Base-by-base conservation (phyloP, 176 grass and related monocot genomes). In the Musa itinerans region DNA sequence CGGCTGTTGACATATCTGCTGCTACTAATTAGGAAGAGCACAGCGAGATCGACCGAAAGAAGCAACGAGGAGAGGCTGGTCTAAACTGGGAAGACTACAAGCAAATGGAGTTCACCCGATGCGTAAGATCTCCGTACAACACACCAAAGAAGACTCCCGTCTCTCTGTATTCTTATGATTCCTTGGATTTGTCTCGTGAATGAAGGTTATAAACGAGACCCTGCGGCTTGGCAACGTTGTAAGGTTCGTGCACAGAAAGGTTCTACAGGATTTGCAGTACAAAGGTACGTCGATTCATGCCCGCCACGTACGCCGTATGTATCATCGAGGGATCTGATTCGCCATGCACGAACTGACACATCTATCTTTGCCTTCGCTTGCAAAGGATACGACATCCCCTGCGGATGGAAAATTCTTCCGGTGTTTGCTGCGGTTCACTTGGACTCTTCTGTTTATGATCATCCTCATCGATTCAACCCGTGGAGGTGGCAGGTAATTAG, bases 1-100 rank as follows among this genome's bases (percentile, higher is more conserved):
- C 14, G 11, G 34, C 34, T 34, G 22, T 13, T 34, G 11, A 22
- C 21, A 67, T 25, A 51, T 50, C 17, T 20, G 43, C 43, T 25
- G 12, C 5, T 26, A 56, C 48, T 26, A 10, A 0, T 61, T n/a
- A 99, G 95, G 88, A 89, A 25, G 95, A 99, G 80, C 95, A 99
- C 79, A 79, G 78, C 27, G 75, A 70, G 83, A 89, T 99, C 68
- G 80, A 72, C n/a, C 81, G 66, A 73, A 86, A 83, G 84, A 86
- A 89, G 73, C 71, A 86, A 54, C 70, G 34, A 23, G 76, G 86
- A 79, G 88, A 84, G 21, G 65, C 72, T 72, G 83, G 76, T 64
- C 82, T 94, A 79, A 85, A 78, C 80, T 99, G 95, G 95, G 95
- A 99, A 84, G 95, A 99, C 76, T 99, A 99, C 86, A 98, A 89